A percentile compares a stretch with the other conserved stretches of the same genome.
Evolutionary conservation across 2,329 filamentous ascomycete species (phyloP).

Genomic region (Penicillium occitanis): DNA sequence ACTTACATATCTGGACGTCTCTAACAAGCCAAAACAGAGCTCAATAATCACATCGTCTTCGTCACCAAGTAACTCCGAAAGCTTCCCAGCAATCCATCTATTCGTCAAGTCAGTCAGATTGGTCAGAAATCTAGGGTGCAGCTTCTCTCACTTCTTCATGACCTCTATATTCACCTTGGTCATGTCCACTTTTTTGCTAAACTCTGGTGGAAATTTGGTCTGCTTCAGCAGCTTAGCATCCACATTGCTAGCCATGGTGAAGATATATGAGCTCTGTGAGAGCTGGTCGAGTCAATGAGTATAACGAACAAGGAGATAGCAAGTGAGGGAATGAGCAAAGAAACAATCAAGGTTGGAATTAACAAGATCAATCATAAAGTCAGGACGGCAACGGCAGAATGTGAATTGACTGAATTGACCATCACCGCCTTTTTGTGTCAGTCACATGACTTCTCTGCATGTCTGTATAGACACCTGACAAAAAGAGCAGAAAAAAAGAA

Average conservation of each 20-base stretch:
- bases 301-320: background rate
- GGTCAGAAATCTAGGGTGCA: background rate
- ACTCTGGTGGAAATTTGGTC: constrained; percentile 92
- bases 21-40: constrained; percentile 68
- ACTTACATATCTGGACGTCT: constrained; percentile 74
- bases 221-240: constrained; percentile 86
- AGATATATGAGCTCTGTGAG: constrained; percentile 24
- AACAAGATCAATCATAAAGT: background rate
- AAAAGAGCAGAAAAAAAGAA: background rate
- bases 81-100: constrained; percentile 90
- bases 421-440: constrained; percentile 12
- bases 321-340: background rate
- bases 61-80: constrained; percentile 81
- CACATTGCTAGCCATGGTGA: constrained; percentile 72
- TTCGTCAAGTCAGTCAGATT: constrained; percentile 21
- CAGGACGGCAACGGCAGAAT: constrained; percentile 3
- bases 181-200: constrained; percentile 95
- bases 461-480: background rate
- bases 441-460: constrained; percentile 13
- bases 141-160: constrained; percentile 81
- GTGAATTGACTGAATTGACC: background rate
- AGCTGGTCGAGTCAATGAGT: background rate
- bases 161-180: constrained; percentile 95
- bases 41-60: constrained; percentile 97
- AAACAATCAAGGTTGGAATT: background rate